Evolutionary conservation across 192 early-diverging fungal species (phyloP), one percentile per base, ranked within the genome.

Genomic region (Pilaira anomala): DNA sequence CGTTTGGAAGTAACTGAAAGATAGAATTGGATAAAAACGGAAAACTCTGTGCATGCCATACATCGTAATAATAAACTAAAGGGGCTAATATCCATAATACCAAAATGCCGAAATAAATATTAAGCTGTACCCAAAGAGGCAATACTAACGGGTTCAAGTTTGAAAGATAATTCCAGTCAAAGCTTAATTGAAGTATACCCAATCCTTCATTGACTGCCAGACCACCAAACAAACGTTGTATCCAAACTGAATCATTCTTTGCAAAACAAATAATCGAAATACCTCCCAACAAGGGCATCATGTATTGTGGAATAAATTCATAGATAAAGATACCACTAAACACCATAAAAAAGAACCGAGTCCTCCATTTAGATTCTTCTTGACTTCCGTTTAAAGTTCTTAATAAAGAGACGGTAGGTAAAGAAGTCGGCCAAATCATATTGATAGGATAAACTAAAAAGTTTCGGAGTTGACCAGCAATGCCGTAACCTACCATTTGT

Each of bases 91-190:
- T 67, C 82, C 84, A 90, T 3, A 69, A 26, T 19, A 65, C 28
- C 72, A 57, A 14, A 3, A 88, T 83, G 14, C 86, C 85, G 13
- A 77, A 79, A 66, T 89, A 83, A 46, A 88, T 76, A 60, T 89
- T 90, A 62, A 83, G 78, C 13, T 82, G 79, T 33, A 83, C 79
- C 70, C 82, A 85, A 66, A 85, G 90, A 28, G 91, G 91, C 30
- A 85, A 82, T 19, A 83, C 68, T 33, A 82, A 50, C 0, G 81
- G 75, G 9, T 59, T 52, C 2, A 73, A 50, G 30, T 61, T 72
- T 2, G 70, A 51, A 22, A 75, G 48, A 48, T 78, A 73, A 44
- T 79, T 70, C 76, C 76, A 78, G 48, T 78, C 76, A 56, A 78
- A 78, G 66, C 68, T 75, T 11, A 78, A 39, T 3, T 66, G 62